phyloP scores from a whole-genome alignment of 2,329 filamentous ascomycete genomes.

The Talaromyces sp. region DNA sequence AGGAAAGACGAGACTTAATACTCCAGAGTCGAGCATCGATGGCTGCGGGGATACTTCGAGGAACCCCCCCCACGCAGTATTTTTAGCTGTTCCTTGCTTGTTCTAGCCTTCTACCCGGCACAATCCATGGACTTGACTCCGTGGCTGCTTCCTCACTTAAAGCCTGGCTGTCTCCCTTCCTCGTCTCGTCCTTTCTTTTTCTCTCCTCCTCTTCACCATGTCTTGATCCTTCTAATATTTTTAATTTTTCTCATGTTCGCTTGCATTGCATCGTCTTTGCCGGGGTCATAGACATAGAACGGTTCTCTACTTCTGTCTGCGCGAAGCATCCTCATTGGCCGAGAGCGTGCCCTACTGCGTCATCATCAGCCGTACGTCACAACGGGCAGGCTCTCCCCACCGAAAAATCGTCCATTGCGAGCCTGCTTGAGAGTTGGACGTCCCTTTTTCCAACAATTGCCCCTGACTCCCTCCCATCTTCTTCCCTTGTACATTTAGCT shows the following conservation, averaged over 20 bases:
- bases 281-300: neutral
- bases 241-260: neutral
- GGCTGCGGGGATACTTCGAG: neutral
- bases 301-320: neutral
- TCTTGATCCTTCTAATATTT: neutral
- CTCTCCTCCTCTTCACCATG: neutral
- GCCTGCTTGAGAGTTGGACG: slow-evolving; percentile 14
- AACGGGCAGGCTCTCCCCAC: no score
- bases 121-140: neutral
- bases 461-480: neutral
- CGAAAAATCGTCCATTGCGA: slow-evolving; percentile 5
- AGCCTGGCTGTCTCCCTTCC: neutral
- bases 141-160: neutral
- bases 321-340: slow-evolving; percentile 6
- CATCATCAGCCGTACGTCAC: slow-evolving; percentile 29
- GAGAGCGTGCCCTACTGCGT: slow-evolving; percentile 1
- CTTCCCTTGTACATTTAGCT: neutral
- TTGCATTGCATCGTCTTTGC: neutral
- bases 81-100: slow-evolving; percentile 10
- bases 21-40: neutral
- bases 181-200: neutral
- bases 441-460: neutral
- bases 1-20: no score
- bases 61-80: neutral
- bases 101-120: neutral